Base-by-base conservation (phyloP, 768 basidiomycete genomes). In the Mycena vulgaris region DNA sequence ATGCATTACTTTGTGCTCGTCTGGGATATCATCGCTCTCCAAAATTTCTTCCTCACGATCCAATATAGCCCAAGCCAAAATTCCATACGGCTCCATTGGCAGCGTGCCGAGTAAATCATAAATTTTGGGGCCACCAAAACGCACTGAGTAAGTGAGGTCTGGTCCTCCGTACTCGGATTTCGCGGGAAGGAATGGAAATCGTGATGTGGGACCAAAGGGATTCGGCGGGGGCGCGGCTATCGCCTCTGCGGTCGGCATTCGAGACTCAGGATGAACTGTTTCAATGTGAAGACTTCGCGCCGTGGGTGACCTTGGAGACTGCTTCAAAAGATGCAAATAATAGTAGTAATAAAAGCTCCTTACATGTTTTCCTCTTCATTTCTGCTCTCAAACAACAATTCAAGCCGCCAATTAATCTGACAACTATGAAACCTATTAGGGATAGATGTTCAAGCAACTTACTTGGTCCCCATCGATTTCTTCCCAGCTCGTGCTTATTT, bases 41-140 rank as follows among this genome's bases (percentile, higher is more conserved):
- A 89, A 94, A 0, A 95, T 83, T 70, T 94, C 93, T 56, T 94
- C 94, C 75, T 95, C 93, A 45, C 88, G 81, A 67, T 94, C 93
- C 10, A 92, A 57, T 10, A 95, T 83, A 42, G 86, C 83, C 93
- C 93, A 95, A 3, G 86, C 85, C 48, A 92, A 83, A 2, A 92
- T 80, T 4, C 94, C 94, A 68, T 87, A 94, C 5, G 80, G 81
- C 30, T 90, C 87, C 74, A 92, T 77, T 0, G 92, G 86, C 16
- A 92, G 77, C 7, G 86, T 87, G 19, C 85, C 85, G 47, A 95
- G 75, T 8, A 93, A 80, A 75, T 95, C 93, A 66, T 86, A 93
- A 8, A 94, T 75, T 48, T 87, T 87, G 2, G 89, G 84, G 1
- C 92, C 93, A 25, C 88, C 86, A 9, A 91, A 89, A 28, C 93